Evolutionary conservation across 306 rosid species (phyloP), one percentile per base, ranked within the genome.

Genomic region (Vigna unguiculata): DNA sequence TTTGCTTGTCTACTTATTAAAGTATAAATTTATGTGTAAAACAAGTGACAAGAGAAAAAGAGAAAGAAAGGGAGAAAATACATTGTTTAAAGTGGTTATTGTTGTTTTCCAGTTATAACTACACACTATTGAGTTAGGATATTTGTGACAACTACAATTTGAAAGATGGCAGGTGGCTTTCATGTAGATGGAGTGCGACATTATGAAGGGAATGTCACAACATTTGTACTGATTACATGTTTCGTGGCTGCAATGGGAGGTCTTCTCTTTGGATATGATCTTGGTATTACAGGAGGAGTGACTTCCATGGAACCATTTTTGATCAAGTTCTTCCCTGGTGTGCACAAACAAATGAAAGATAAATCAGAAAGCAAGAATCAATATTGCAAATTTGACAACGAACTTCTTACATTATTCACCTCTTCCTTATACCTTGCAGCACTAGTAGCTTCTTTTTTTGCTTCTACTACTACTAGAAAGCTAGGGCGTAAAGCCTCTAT

Each of bases 191-290:
- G 19, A 8, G 8, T 19, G 3, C 49, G 11, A 9, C 64, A 77
- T 4, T 64, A 30, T 14, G 79, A 82, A 2, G 82, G 85, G 9
- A 82, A 77, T 20, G 48, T 82, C 5, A 82, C 82, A 17, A 0
- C n/a, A 40, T 82, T 40, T 13, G 85, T 82, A 19, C 2, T 82
- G 15, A 10, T 77, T 1, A 82, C 85, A 14, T 82, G 79, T 20
- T 36, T 82, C 10, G 82, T 82, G 30, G 85, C 82, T 0, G 82
- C 85, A 14, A 82, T 77, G 76, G 82, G 85, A 65, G 85, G 79
- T 55, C 49, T 77, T 7, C 76, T 82, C 10, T 82, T 77, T 46
- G 85, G 79, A 22, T 77, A 82, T 40, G 85, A 82, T 67, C 78
- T 82, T 51, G 85, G 82, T 4, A 82, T 77, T 0, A 77, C 79